Conservation (phyloP, 2,329 filamentous ascomycete species). For the Colletotrichum brevisporum region DNA sequence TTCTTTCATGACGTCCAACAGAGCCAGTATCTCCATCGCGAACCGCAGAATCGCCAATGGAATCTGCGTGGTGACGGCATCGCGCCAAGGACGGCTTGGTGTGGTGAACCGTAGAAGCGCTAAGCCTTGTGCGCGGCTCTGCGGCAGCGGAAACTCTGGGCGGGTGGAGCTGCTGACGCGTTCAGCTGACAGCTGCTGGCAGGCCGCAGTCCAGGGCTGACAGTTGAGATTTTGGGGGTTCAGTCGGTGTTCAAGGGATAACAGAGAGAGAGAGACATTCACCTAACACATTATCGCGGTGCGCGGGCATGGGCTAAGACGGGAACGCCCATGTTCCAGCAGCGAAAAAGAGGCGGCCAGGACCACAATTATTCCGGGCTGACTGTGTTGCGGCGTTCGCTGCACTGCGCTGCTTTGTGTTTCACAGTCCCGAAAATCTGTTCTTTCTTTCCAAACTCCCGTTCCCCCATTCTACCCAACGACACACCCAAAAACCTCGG, state of each 20-base stretch:
- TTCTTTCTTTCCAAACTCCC: neutral
- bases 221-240: too few relatives aligned
- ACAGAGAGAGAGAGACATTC: constrained; percentile 3
- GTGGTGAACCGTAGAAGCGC: neutral
- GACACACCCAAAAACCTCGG: neutral
- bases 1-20: too few relatives aligned
- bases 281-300: neutral
- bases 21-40: too few relatives aligned
- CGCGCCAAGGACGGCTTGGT: too few relatives aligned
- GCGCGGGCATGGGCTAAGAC: constrained; percentile 1
- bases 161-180: constrained; percentile 37
- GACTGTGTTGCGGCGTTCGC: neutral
- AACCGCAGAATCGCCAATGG: too few relatives aligned
- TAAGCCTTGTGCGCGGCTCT: constrained; percentile 39
- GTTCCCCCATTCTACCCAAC: neutral
- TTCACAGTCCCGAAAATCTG: constrained; percentile 9
- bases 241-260: too few relatives aligned
- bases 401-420: neutral
- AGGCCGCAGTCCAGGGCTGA: neutral
- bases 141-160: constrained; percentile 36
- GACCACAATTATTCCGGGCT: neutral
- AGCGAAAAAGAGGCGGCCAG: neutral
- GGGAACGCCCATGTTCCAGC: constrained; percentile 29
- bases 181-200: constrained; percentile 17
- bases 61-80: too few relatives aligned